Evolutionary conservation across 805 yeast genomes (phyloP).

Genomic region (Jamesozyma spencerorum): DNA sequence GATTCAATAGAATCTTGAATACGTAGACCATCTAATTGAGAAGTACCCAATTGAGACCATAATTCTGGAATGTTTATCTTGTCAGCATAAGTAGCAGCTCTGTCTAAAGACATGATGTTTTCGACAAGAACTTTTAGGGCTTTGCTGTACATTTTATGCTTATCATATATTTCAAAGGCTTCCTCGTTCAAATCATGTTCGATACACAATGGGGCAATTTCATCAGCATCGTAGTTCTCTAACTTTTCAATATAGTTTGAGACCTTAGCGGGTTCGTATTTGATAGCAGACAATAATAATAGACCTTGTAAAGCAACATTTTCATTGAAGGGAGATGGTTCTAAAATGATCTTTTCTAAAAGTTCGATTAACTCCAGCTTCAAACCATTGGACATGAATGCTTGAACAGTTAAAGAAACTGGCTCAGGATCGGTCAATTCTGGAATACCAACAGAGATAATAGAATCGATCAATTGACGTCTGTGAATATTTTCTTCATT

Average conservation of each 20-base stretch:
- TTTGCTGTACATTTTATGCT: constrained; percentile 62
- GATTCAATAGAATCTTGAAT: constrained; percentile 87
- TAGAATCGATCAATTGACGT: constrained; percentile 86
- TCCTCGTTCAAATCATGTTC: constrained; percentile 86
- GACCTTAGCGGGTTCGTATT: constrained; percentile 86
- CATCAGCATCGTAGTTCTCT: constrained; percentile 85
- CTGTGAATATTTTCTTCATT: constrained; percentile 71
- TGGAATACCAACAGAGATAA: constrained; percentile 92
- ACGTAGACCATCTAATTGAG: constrained; percentile 89
- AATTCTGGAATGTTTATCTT: constrained; percentile 75
- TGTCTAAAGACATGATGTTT: constrained; percentile 85
- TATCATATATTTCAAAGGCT: constrained; percentile 86
- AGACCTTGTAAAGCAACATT: constrained; percentile 92
- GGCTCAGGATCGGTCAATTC: constrained; percentile 90
- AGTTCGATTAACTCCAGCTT: constrained; percentile 90
- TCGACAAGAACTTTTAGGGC: constrained; percentile 90
- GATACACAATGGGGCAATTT: constrained; percentile 85
- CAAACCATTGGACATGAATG: constrained; percentile 90
- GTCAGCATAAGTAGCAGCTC: constrained; percentile 90
- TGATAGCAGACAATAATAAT: constrained; percentile 86
- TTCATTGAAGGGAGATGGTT: constrained; percentile 94
- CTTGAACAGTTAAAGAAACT: constrained; percentile 84
- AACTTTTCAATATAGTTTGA: constrained; percentile 75
- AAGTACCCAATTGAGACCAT: constrained; percentile 93
- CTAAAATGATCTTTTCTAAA: constrained; percentile 89